phyloP scores from a whole-genome alignment of 2,329 filamentous ascomycete species.

The Colletotrichum nymphaeae region DNA sequence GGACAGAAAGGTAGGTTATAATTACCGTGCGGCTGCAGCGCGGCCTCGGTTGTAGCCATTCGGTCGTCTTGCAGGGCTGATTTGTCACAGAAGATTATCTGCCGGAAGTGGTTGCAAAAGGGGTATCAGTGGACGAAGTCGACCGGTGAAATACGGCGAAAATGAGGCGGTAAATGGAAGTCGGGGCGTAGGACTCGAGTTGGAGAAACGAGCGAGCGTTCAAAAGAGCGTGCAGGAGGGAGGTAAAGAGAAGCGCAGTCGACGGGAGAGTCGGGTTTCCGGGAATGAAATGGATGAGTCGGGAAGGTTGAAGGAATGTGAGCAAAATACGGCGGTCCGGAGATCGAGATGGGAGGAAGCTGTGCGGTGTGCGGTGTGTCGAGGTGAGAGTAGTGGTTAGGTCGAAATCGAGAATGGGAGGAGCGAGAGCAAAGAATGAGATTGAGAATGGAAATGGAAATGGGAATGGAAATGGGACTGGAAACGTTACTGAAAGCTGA shows the following conservation, averaged over 20 bases:
- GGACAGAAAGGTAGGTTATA: background rate
- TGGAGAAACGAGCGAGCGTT: slow-evolving; percentile 1
- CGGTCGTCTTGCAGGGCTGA: slow-evolving; percentile 14
- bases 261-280: background rate
- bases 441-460: background rate
- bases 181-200: background rate
- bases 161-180: background rate
- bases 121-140: background rate
- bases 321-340: slow-evolving; percentile 5
- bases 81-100: background rate
- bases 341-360: background rate
- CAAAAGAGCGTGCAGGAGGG: background rate
- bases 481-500: background rate
- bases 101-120: background rate
- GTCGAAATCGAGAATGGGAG: slow-evolving; percentile 5
- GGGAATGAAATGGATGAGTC: background rate
- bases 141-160: background rate
- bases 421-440: background rate
- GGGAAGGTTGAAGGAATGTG: slow-evolving; percentile 1
- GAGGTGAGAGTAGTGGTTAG: background rate
- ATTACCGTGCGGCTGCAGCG: slow-evolving; percentile 39
- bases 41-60: slow-evolving; percentile 40
- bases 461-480: background rate
- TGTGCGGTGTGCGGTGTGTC: background rate
- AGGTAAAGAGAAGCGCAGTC: background rate